Evolutionary conservation across 805 yeast genomes (phyloP), one percentile per base, ranked within the genome.

Genomic region (Tetrapisispora pingtungensis): DNA sequence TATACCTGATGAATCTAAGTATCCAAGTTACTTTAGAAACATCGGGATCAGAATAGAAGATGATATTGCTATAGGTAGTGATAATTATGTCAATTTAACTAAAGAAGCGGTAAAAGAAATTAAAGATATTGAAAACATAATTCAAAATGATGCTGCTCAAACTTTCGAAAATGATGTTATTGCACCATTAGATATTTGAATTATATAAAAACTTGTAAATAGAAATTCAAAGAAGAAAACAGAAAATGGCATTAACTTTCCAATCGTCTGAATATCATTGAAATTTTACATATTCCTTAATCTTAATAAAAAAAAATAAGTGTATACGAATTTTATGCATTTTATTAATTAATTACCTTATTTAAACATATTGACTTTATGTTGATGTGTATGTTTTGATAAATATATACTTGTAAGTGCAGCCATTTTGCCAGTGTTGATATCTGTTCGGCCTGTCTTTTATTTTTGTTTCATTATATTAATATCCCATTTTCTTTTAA

Each of bases 41-140:
- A 81, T 93, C 41, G 99, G 97, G 1, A 84, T 93, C 22, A 78
- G 99, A 55, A 84, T 93, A 28, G 99, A 93, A 64, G 99, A 93
- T 66, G 89, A 93, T 61, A 74, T 90, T 32, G 95, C 83, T 0
- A 77, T 89, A 32, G 95, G 95, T 0, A 59, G 71, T n/a, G 66
- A 70, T 17, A 62, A 66, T 3, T 73, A 72, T 50, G 78, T 75
- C 10, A 75, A 75, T 35, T 69, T 93, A 52, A 85, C 97, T 1
- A 77, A 74, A 8, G 90, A 83, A 50, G 90, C 96, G 27, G 82
- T 80, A 3, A 93, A 93, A 62, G 97, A 90, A 59, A 72, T 90
- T 30, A 74, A 57, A 1, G 97, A 90, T 54, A 77, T 90, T 37
- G 96, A 89, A 61, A 65, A 69, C 32, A 70, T 83, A 42, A 82